Base-by-base conservation (phyloP, 768 basidiomycete genomes). In the Lentinula aciculospora region DNA sequence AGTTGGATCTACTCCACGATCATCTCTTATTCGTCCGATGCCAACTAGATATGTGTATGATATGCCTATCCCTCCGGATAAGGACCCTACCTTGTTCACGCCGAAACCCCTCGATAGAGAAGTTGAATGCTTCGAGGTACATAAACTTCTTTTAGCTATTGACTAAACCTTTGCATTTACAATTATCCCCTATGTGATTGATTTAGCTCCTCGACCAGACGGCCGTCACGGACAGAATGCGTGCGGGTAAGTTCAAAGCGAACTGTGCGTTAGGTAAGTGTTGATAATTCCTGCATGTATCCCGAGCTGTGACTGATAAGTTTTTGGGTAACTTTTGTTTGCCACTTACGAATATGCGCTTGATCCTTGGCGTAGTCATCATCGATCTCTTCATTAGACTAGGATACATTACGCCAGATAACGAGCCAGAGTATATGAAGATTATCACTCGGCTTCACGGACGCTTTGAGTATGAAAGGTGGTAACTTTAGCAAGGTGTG, bases 101-200 rank as follows among this genome's bases (percentile, higher is more conserved):
- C 92, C 92, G 6, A 77, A 77, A 53, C 92, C 94, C 0, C 75
- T 82, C 21, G 97, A 99, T 62, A 94, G 92, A 25, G 97, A 99
- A 67, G 97, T 97, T 2, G 94, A 97, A 67, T 86, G 81, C 1
- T 99, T 99, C 63, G 84, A 93, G 74, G 94, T 94, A 56, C 53
- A 78, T 10, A 49, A 50, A 23, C 28, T 27, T 4, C 7, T 28
- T 19, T 48, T 36, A 6, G 37, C 7, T 17, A 9, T 56, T 9
- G 1, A 46, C 32, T 42, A 6, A 23, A 13, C 12, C 8, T 13
- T 19, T 21, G 5, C 40, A 34, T 34, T 7, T 13, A 34, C 13
- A 1, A 7, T 32, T 32, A 32, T 32, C 12, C 32, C 12, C 12
- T 12, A 7, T 34, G 32, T 31, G 17, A 12, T 53, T 36, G 6